These are phyloP conservation scores for Luvunga scandens DNA, from an alignment of 345 rosid species.

Conservation along the genomic window DNA sequence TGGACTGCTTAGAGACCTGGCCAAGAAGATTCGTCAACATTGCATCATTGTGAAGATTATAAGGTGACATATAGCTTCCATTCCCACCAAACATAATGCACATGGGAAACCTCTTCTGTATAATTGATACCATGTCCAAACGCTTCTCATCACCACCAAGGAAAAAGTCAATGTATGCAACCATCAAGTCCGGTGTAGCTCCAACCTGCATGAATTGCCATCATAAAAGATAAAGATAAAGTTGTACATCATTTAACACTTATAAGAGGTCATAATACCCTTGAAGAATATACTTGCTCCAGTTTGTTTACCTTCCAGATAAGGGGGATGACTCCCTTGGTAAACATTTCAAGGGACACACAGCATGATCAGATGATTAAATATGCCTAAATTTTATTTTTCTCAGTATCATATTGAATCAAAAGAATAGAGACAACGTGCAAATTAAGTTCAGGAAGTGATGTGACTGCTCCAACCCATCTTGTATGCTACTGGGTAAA, in stretches of 20 bases:
- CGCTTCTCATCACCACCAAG: conserved; percentile 99
- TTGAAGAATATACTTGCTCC: neutral
- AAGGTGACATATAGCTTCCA: conserved; percentile 99
- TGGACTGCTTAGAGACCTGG: conserved; percentile 57
- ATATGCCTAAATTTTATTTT: neutral
- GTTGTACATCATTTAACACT: neutral
- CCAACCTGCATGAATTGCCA: conserved; percentile 66
- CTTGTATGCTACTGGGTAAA: neutral
- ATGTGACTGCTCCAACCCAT: too few species aligned
- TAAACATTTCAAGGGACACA: neutral
- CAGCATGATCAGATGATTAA: neutral
- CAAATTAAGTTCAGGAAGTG: neutral
- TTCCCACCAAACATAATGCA: conserved; percentile 94
- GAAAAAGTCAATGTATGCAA: conserved; percentile 87
- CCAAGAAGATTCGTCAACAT: conserved; percentile 86
- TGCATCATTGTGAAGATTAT: conserved; percentile 73
- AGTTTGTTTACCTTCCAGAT: neutral
- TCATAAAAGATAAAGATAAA: conserved; percentile 3
- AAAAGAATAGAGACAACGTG: neutral
- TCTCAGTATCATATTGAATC: too few species aligned
- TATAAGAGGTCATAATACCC: neutral
- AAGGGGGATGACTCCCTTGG: neutral
- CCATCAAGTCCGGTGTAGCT: conserved; percentile 94
- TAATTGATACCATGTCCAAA: conserved; percentile 81
- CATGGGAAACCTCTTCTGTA: conserved; percentile 92